Percentiles rank a stretch among this genome's conserved stretches.
phyloP scores from a whole-genome alignment of 306 rosid species.

The Begonia peltatifolia region DNA sequence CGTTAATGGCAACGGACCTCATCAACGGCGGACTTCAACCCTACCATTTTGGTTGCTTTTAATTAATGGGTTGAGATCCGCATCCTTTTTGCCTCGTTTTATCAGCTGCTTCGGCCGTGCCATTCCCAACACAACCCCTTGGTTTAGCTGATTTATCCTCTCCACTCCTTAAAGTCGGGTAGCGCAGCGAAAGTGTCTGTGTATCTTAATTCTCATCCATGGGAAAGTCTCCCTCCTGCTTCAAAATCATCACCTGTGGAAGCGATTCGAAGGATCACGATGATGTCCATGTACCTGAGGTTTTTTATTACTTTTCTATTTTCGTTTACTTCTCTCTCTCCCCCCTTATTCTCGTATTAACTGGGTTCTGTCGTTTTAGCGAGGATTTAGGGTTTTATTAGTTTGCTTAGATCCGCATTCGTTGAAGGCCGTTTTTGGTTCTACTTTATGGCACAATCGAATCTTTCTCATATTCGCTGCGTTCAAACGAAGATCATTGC shows the following conservation, averaged over 20 bases:
- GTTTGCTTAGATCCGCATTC: no score
- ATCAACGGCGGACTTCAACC: constrained; percentile 41
- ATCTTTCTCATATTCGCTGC: no score
- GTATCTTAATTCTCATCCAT: constrained; percentile 6
- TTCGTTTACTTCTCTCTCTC: no score
- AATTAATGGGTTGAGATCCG: constrained; percentile 61
- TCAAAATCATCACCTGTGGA: constrained; percentile 68
- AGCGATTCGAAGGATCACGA: constrained; percentile 42
- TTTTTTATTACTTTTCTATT: constrained; percentile 10
- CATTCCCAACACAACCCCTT: constrained; percentile 37
- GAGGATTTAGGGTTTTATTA: not conserved
- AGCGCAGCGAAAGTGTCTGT: constrained; percentile 1
- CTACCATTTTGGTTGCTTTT: constrained; percentile 25
- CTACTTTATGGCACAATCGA: no score
- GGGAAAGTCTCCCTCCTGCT: constrained; percentile 76
- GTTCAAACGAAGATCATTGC: no score
- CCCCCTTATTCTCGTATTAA: no score
- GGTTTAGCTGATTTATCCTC: constrained; percentile 18
- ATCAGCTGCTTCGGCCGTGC: constrained; percentile 2
- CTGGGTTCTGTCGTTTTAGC: no score
- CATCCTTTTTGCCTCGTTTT: constrained; percentile 2
- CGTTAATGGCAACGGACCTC: constrained; percentile 17
- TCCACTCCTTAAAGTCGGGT: not conserved
- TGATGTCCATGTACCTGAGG: constrained; percentile 40
- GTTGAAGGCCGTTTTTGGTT: no score